Percentiles rank a stretch among this genome's conserved stretches.
phyloP scores from a whole-genome alignment of 2,329 filamentous ascomycete species.

The Dothiorella sarmentorum region DNA sequence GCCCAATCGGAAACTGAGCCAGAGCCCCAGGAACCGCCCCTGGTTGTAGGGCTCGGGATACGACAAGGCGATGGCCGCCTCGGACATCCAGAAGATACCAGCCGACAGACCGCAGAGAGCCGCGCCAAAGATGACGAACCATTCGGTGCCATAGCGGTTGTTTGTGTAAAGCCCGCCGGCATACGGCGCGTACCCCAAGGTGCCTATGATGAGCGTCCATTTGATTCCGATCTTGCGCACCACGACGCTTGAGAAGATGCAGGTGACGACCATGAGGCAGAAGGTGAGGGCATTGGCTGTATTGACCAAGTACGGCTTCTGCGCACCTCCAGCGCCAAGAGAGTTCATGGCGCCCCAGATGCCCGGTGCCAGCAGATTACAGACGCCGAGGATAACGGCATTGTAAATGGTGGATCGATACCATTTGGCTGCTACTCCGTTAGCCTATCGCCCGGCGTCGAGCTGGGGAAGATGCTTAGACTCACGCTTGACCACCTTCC shows the following conservation, averaged over 20 bases:
- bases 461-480: not conserved
- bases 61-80: constrained; percentile 68
- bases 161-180: constrained; percentile 70
- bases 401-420: constrained; percentile 71
- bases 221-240: constrained; percentile 69
- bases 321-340: constrained; percentile 65
- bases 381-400: constrained; percentile 66
- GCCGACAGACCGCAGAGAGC: constrained; percentile 67
- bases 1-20: constrained; percentile 59
- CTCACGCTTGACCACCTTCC: constrained; percentile 12
- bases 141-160: constrained; percentile 65
- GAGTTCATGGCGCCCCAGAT: constrained; percentile 72
- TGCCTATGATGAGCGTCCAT: constrained; percentile 66
- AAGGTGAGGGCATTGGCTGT: constrained; percentile 69
- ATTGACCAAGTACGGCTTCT: constrained; percentile 65
- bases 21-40: constrained; percentile 56
- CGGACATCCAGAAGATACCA: constrained; percentile 72
- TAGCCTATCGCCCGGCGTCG: not conserved
- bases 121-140: constrained; percentile 66
- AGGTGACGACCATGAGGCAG: constrained; percentile 69
- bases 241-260: constrained; percentile 61
- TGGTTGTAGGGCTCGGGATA: constrained; percentile 63
- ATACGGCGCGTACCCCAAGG: constrained; percentile 68
- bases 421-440: constrained; percentile 55
- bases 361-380: constrained; percentile 67